These are phyloP conservation scores for Cephaloascus fragrans DNA, from an alignment of 805 yeast genomes.

Conservation along the genomic window DNA sequence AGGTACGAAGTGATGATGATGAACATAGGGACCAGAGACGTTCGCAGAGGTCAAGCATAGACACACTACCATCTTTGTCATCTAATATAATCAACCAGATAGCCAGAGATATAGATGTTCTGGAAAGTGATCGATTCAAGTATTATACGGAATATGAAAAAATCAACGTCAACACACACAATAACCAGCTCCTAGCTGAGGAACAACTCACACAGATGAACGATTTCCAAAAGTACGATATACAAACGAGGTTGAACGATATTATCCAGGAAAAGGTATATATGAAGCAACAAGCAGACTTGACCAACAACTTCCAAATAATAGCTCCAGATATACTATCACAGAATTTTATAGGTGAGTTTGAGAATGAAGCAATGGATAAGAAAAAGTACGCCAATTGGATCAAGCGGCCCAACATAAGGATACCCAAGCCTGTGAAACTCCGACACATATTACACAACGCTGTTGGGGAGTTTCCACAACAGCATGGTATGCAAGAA, in stretches of 20 bases:
- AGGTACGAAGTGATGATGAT: not conserved
- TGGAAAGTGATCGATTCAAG: slow-evolving; percentile 1
- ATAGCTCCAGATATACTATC: slow-evolving; percentile 1
- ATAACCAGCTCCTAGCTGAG: not conserved
- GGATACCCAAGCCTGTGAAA: slow-evolving; percentile 1
- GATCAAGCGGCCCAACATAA: not conserved
- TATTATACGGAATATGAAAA: slow-evolving; percentile 14
- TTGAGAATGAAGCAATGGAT: slow-evolving; percentile 1
- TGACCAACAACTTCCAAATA: not conserved
- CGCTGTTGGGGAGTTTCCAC: too few species aligned
- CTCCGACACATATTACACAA: too few species aligned
- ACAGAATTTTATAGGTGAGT: slow-evolving; percentile 1
- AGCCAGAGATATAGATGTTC: slow-evolving; percentile 1
- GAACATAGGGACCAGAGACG: not conserved
- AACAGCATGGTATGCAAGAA: slow-evolving; percentile 5
- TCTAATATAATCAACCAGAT: slow-evolving; percentile 6
- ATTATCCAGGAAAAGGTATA: slow-evolving; percentile 9
- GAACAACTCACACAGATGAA: slow-evolving; percentile 18
- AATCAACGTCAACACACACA: slow-evolving; percentile 3
- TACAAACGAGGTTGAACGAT: slow-evolving; percentile 24
- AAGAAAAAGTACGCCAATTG: slow-evolving; percentile 7
- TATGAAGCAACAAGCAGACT: slow-evolving; percentile 1
- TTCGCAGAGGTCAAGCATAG: not conserved
- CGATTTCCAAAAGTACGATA: slow-evolving; percentile 23
- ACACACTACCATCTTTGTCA: not conserved